Percentiles rank a stretch among this genome's conserved stretches.
Conservation (phyloP, 345 rosid species). For the Punica granatum region DNA sequence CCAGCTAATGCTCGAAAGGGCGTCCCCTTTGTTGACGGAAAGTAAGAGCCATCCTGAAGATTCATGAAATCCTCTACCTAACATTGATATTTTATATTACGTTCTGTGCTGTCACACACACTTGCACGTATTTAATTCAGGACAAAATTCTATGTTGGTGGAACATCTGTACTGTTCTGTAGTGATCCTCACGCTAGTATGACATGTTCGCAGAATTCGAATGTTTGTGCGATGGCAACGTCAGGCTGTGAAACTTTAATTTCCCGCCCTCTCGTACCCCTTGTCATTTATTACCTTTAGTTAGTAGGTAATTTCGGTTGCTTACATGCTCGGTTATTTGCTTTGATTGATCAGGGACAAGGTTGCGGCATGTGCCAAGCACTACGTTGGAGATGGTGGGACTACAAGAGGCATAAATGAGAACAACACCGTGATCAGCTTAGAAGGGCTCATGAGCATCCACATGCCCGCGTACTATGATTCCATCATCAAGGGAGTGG, state of each 20-base stretch:
- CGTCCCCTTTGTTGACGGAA: conserved; percentile 55
- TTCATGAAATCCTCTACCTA: not conserved
- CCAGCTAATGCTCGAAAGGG: conserved; percentile 48
- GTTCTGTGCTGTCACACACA: no score
- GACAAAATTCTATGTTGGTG: no score
- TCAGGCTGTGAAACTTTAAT: not conserved
- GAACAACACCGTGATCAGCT: conserved; percentile 51
- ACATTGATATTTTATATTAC: no score
- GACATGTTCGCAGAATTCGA: no score
- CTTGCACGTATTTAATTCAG: no score
- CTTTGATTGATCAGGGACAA: conserved; percentile 34
- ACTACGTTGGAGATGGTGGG: conserved; percentile 93
- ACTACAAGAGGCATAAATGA: conserved; percentile 63
- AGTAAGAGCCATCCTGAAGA: conserved; percentile 29
- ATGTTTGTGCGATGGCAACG: no score
- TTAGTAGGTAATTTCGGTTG: not conserved
- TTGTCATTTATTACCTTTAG: no score
- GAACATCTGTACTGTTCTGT: no score
- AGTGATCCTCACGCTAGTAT: no score
- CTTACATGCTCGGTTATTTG: not conserved
- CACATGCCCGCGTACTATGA: conserved; percentile 72
- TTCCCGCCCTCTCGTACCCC: no score
- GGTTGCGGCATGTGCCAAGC: conserved; percentile 92
- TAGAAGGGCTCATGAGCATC: conserved; percentile 39
- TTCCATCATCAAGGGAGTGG: conserved; percentile 67